Conservation (phyloP, 352 stramenopile species). For the Globisporangium lucens region DNA sequence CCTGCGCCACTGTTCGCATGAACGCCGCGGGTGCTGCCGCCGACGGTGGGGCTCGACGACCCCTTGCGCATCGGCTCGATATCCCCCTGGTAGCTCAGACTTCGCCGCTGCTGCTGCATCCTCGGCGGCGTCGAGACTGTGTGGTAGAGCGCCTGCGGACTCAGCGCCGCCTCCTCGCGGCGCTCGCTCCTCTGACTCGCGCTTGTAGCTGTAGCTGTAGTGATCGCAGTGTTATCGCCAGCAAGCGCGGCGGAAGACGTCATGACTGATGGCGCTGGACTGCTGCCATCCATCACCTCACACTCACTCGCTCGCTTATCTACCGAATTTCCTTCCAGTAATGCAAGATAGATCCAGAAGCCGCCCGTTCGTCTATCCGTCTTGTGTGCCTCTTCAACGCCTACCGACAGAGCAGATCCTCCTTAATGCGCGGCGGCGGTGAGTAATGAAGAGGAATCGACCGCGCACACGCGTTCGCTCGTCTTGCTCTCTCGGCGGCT, state of each 20-base stretch:
- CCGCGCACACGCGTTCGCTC: neutral
- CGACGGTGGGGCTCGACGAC: neutral
- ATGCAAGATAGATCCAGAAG: neutral
- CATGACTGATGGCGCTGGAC: neutral
- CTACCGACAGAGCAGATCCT: neutral
- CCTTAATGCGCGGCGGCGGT: too few relatives aligned
- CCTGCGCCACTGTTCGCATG: constrained; percentile 1
- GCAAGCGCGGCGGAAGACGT: neutral
- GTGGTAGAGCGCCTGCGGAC: constrained; percentile 20
- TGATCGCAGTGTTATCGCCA: neutral
- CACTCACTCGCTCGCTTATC: neutral
- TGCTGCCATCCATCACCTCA: constrained; percentile 4
- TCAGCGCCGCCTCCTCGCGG: neutral
- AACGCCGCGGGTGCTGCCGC: constrained; percentile 7
- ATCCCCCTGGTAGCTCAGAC: constrained; percentile 16
- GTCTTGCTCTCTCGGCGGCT: neutral
- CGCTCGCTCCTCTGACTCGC: neutral
- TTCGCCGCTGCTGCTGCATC: neutral
- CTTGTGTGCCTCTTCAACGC: neutral
- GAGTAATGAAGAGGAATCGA: neutral
- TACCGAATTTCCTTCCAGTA: neutral
- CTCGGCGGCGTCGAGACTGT: constrained; percentile 28
- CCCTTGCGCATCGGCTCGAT: constrained; percentile 6
- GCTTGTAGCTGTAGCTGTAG: neutral
- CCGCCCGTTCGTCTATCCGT: neutral